These are phyloP conservation scores for Apiospora arundinis DNA, from an alignment of 2,329 filamentous ascomycete species.

Conservation along the genomic window DNA sequence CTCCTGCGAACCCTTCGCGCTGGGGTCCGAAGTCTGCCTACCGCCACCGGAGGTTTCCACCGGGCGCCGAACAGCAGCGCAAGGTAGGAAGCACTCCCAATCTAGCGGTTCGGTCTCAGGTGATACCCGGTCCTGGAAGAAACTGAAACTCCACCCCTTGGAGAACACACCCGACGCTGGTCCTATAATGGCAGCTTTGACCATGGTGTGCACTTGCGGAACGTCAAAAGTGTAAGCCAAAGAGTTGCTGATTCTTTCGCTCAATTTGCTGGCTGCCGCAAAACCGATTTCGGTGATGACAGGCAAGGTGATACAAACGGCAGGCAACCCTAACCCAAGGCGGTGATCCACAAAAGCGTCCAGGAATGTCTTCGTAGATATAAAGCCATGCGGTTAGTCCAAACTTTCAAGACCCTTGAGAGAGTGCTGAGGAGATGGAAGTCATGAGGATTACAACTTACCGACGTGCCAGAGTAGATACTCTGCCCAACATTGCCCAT, in stretches of 20 bases:
- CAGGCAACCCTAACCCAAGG: not conserved
- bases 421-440: not conserved
- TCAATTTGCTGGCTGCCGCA: not conserved
- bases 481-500: not conserved
- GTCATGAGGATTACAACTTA: not conserved
- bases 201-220: slow-evolving; percentile 11
- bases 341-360: slow-evolving; percentile 10
- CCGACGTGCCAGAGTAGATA: slow-evolving; percentile 13
- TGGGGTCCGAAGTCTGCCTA: not conserved
- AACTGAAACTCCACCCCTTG: not conserved
- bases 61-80: not conserved
- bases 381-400: too few relatives aligned
- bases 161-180: not conserved
- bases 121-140: not conserved
- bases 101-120: not conserved
- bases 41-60: not conserved
- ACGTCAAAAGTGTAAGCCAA: not conserved
- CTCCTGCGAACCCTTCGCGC: not conserved
- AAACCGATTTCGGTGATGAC: not conserved
- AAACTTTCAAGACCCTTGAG: not conserved
- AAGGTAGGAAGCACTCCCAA: not conserved
- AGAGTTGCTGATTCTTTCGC: not conserved
- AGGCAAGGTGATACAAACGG: not conserved
- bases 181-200: slow-evolving; percentile 13
- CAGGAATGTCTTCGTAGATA: not conserved